Evolutionary conservation across 768 basidiomycete species (phyloP), one percentile per base, ranked within the genome.

Genomic region (Boletus bicolor): DNA sequence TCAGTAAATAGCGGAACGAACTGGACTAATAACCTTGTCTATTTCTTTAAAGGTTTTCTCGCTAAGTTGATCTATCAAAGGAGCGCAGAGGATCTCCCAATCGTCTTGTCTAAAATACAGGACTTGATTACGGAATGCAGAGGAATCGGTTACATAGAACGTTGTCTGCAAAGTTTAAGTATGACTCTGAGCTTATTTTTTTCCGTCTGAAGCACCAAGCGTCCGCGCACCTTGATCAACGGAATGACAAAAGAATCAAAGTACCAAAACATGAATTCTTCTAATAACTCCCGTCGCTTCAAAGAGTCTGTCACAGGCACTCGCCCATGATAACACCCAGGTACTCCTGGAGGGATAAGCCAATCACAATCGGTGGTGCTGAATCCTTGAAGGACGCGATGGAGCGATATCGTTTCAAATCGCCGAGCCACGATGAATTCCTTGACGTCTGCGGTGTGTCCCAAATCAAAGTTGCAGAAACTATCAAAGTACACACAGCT

Each of bases 41-140:
- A 98, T 75, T 61, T 82, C 80, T 56, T 81, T 74, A 66, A 97
- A 93, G 0, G 89, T 89, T 7, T 79, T 81, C 8, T 76, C 66
- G 7, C 84, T 82, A 36, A 99, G 78, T n/a, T 83, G 78, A 56
- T 85, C 82, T 11, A 96, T 76, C 28, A 98, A 77, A 1, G 97
- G 97, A 10, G 80, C 74, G 54, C 93, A 95, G 6, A 98, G 77
- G 3, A 72, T 74, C n/a, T 79, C 76, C 97, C 96, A 99, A 62
- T 96, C 94, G 49, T 96, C 93, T 52, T 98, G 93, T 11, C 92
- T 83, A 69, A 97, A 98, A 67, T 95, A 99, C 1, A 98, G 74
- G 1, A 95, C 79, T 43, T 83, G 82, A 57, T 94, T 89, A 39
- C 87, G 79, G 64, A 86, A 92, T 7, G 87, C 89, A 19, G 89